Conservation (phyloP, 2,329 filamentous ascomycete genomes). For the Pezicula rhizophila region DNA sequence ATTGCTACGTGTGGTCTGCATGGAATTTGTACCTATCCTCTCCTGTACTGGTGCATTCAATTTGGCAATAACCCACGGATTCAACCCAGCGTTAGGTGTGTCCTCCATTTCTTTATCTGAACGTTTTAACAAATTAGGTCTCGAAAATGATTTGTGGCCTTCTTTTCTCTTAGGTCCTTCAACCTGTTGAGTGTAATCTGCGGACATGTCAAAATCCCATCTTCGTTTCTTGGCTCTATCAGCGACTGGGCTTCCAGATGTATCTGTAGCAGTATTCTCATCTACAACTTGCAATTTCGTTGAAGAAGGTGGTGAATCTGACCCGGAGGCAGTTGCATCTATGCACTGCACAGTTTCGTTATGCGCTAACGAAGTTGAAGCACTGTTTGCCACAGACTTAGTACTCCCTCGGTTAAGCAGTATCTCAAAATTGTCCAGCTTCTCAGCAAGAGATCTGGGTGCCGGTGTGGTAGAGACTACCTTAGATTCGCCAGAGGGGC, state of each 20-base stretch:
- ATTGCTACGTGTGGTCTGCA: too few relatives aligned
- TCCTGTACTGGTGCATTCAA: slow-evolving; percentile 22
- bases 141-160: slow-evolving; percentile 2
- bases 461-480: not conserved
- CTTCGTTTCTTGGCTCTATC: slow-evolving; percentile 4
- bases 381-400: too few relatives aligned
- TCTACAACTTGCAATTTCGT: not conserved
- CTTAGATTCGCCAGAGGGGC: slow-evolving; percentile 5
- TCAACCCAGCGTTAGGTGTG: slow-evolving; percentile 17
- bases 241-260: not conserved
- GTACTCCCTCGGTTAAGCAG: slow-evolving; percentile 17
- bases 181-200: slow-evolving; percentile 34
- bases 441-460: not conserved
- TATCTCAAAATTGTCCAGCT: slow-evolving; percentile 16
- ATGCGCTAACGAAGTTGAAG: not conserved
- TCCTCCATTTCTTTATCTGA: not conserved
- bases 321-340: too few relatives aligned
- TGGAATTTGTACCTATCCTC: not conserved
- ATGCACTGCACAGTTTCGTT: too few relatives aligned
- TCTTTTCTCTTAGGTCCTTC: slow-evolving; percentile 25
- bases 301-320: not conserved
- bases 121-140: not conserved
- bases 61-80: slow-evolving; percentile 36
- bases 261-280: not conserved
- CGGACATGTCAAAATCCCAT: slow-evolving; percentile 40